These are phyloP conservation scores for Lactuca sativa DNA, from an alignment of 129 eudicot species.

Conservation along the genomic window DNA sequence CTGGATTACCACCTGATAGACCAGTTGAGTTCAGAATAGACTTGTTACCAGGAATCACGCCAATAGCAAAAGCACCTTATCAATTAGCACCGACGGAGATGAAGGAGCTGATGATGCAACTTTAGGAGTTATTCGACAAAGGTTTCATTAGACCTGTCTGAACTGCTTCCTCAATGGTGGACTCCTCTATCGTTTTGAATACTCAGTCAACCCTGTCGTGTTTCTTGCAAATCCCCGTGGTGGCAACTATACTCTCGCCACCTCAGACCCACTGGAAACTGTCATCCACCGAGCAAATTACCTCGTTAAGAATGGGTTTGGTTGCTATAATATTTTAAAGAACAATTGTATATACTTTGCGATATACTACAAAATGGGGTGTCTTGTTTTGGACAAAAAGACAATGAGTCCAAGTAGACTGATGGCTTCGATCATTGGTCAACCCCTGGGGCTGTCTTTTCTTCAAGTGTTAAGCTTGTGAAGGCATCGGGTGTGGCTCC, in stretches of 20 bases:
- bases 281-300: slow-evolving; percentile 71
- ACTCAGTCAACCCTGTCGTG: slow-evolving; percentile 57
- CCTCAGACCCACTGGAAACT: slow-evolving; percentile 46
- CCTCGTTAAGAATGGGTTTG: slow-evolving; percentile 85
- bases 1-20: no score
- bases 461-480: slow-evolving; percentile 63
- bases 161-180: slow-evolving; percentile 86
- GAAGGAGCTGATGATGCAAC: no score
- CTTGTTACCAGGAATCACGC: no score
- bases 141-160: no score
- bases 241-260: slow-evolving; percentile 89
- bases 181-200: slow-evolving; percentile 78
- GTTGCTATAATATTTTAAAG: slow-evolving; percentile 74
- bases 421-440: slow-evolving; percentile 72
- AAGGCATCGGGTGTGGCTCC: slow-evolving; percentile 74
- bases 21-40: no score
- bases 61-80: no score
- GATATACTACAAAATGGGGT: slow-evolving; percentile 84
- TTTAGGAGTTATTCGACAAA: no score
- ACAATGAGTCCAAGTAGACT: slow-evolving; percentile 86
- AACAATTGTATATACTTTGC: slow-evolving; percentile 89
- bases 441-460: slow-evolving; percentile 76
- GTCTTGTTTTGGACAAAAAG: slow-evolving; percentile 64
- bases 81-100: no score
- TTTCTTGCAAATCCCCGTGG: slow-evolving; percentile 87